A percentile compares a stretch with the other conserved stretches of the same genome.
Evolutionary conservation across 2,329 filamentous ascomycete genomes (phyloP).

Genomic region (Xylaria sp.): DNA sequence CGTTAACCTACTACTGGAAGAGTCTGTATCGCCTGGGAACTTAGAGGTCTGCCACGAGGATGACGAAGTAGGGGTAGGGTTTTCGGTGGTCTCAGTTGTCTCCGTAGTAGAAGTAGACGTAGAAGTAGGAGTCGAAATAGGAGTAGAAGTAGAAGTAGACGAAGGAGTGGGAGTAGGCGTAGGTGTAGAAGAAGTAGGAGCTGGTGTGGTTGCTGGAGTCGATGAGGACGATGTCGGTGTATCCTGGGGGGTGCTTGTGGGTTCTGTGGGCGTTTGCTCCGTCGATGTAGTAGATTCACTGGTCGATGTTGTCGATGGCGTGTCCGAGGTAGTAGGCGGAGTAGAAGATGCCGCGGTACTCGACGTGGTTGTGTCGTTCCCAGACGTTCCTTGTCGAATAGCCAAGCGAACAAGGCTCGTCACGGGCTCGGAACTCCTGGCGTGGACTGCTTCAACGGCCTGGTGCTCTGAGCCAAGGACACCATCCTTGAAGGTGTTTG

Average conservation of each 20-base stretch:
- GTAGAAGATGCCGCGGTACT: constrained; percentile 31
- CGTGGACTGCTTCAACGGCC: constrained; percentile 71
- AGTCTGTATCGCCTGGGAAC: constrained; percentile 10
- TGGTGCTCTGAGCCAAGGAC: constrained; percentile 72
- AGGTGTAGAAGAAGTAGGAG: constrained; percentile 22
- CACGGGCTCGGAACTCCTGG: constrained; percentile 69
- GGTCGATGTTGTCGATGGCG: constrained; percentile 24
- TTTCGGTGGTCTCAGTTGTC: constrained; percentile 5
- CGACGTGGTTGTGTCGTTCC: constrained; percentile 48
- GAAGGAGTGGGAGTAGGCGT: constrained; percentile 11
- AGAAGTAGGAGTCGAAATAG: constrained; percentile 19
- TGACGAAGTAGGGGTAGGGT: constrained; percentile 12
- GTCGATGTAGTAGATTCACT: constrained; percentile 29
- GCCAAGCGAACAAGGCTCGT: constrained; percentile 72
- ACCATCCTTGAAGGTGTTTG: constrained; percentile 73
- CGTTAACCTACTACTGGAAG: constrained; percentile 21
- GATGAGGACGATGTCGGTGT: constrained; percentile 26
- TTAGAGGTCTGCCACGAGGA: constrained; percentile 16
- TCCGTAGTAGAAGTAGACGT: constrained; percentile 9
- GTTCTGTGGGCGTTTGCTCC: constrained; percentile 42
- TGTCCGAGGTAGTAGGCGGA: constrained; percentile 27
- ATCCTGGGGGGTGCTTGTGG: constrained; percentile 32
- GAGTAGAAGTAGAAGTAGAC: constrained; percentile 10
- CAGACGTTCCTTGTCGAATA: constrained; percentile 63
- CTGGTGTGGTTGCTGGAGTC: constrained; percentile 27